Conservation (phyloP, 2,329 filamentous ascomycete genomes). For the Tolypocladium sp. region DNA sequence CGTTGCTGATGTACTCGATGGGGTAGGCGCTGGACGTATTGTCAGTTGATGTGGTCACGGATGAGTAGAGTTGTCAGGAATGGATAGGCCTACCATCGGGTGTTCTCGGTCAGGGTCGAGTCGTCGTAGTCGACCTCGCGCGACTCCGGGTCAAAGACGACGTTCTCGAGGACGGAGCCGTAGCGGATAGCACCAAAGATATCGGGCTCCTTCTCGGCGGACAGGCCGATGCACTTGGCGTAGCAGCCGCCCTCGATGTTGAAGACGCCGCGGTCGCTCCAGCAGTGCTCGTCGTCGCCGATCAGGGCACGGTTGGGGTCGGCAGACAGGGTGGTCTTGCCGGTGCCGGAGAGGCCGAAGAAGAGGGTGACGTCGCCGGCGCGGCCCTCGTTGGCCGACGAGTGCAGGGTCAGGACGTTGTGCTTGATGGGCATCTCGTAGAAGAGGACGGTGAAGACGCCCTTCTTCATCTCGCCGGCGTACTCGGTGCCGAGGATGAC, state of each 20-base stretch:
- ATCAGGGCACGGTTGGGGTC: slow-evolving; percentile 95
- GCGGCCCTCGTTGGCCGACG: slow-evolving; percentile 94
- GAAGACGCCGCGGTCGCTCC: slow-evolving; percentile 93
- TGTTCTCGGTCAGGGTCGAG: slow-evolving; percentile 92
- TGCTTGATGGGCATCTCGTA: slow-evolving; percentile 99
- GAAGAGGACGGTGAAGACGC: slow-evolving; percentile 97
- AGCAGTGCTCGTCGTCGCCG: slow-evolving; percentile 99
- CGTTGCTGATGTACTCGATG: slow-evolving; percentile 98
- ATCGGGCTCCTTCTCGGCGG: slow-evolving; percentile 97
- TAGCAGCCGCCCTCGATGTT: slow-evolving; percentile 99
- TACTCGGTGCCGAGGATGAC: slow-evolving; percentile 99
- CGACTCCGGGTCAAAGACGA: slow-evolving; percentile 88
- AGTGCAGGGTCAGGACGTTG: slow-evolving; percentile 96
- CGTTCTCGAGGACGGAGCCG: slow-evolving; percentile 96
- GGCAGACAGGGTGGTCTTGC: slow-evolving; percentile 96
- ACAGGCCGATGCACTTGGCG: slow-evolving; percentile 96
- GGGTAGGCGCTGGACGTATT: slow-evolving; percentile 63
- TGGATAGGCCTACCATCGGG: slow-evolving; percentile 52
- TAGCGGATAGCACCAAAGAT: slow-evolving; percentile 94
- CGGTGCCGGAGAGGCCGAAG: slow-evolving; percentile 96
- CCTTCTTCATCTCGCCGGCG: slow-evolving; percentile 78
- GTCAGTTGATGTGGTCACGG: slow-evolving; percentile 5
- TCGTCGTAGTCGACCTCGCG: slow-evolving; percentile 95
- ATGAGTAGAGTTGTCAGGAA: slow-evolving; percentile 6
- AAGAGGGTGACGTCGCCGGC: slow-evolving; percentile 95